A percentile compares a stretch with the other conserved stretches of the same genome.
Conservation (phyloP, 179 eudicot genomes). For the Nepenthes alata region DNA sequence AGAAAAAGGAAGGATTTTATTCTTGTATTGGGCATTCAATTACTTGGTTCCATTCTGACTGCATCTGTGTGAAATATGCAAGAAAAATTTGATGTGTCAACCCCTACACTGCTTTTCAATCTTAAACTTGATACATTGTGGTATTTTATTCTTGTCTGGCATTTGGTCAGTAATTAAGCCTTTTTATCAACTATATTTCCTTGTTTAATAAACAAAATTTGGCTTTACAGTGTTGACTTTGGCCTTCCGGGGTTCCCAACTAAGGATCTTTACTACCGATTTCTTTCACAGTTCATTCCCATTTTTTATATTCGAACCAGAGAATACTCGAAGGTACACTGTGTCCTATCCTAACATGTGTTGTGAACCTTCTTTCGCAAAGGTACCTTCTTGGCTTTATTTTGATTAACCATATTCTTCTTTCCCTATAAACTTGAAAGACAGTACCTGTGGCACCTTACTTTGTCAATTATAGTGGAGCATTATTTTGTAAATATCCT, state of each 20-base stretch:
- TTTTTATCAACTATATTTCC: slow-evolving; percentile 8
- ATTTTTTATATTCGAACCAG: slow-evolving; percentile 86
- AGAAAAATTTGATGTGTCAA: slow-evolving; percentile 75
- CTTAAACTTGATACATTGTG: slow-evolving; percentile 95
- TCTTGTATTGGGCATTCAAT: not conserved
- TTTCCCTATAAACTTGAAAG: slow-evolving; percentile 31
- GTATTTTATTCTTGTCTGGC: slow-evolving; percentile 23
- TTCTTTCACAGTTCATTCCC: slow-evolving; percentile 90
- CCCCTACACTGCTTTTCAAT: slow-evolving; percentile 84
- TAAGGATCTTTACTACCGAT: slow-evolving; percentile 80
- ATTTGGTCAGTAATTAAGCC: slow-evolving; percentile 2
- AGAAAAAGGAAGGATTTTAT: slow-evolving; percentile 1
- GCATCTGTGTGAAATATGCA: slow-evolving; percentile 23
- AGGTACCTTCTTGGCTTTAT: slow-evolving; percentile 1
- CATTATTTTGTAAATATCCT: slow-evolving; percentile 93
- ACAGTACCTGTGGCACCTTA: slow-evolving; percentile 94
- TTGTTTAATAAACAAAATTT: slow-evolving; percentile 1
- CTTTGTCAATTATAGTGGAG: slow-evolving; percentile 86
- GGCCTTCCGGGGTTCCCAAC: slow-evolving; percentile 91
- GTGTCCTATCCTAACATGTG: no score
- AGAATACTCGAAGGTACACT: slow-evolving; percentile 87
- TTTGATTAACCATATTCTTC: slow-evolving; percentile 2
- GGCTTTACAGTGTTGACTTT: slow-evolving; percentile 71
- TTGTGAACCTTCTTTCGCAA: no score
- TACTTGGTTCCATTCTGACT: not conserved